These are phyloP conservation scores for Inga laurina DNA, from an alignment of 306 rosid species.

Conservation along the genomic window DNA sequence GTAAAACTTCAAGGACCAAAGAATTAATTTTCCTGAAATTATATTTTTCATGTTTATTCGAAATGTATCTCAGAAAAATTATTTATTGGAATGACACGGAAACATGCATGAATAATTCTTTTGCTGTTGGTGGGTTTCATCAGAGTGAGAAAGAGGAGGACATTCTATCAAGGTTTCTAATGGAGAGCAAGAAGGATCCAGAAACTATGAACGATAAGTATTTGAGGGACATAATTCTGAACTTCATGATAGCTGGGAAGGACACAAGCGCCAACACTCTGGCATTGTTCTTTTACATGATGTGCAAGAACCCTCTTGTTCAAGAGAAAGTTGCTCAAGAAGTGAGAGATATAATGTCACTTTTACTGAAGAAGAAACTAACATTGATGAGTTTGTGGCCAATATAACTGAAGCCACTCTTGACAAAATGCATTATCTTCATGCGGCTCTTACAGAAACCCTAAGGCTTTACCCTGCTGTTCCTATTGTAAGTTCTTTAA, in stretches of 20 bases:
- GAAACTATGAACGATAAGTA: constrained; percentile 57
- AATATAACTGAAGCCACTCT: constrained; percentile 55
- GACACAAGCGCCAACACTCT: constrained; percentile 74
- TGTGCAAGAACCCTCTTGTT: constrained; percentile 72
- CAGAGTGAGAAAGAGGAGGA: constrained; percentile 73
- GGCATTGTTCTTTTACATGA: constrained; percentile 83
- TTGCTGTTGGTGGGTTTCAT: not conserved
- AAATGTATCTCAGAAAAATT: too few relatives aligned
- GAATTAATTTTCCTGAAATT: too few relatives aligned
- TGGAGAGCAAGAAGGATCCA: constrained; percentile 66
- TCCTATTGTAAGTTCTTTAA: constrained; percentile 44
- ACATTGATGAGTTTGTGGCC: constrained; percentile 44
- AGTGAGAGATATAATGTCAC: constrained; percentile 47
- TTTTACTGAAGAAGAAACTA: constrained; percentile 39
- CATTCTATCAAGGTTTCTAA: constrained; percentile 75
- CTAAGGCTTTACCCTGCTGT: constrained; percentile 79
- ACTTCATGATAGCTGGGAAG: constrained; percentile 75
- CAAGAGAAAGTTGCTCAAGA: constrained; percentile 75
- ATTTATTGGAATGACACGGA: too few relatives aligned
- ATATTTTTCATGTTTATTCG: too few relatives aligned
- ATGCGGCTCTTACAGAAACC: constrained; percentile 79
- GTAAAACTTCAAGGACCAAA: too few relatives aligned
- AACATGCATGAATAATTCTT: too few relatives aligned
- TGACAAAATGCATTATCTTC: constrained; percentile 82
- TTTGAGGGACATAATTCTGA: constrained; percentile 70